Base-by-base conservation (phyloP, 306 rosid genomes). In the Quercus variabilis region DNA sequence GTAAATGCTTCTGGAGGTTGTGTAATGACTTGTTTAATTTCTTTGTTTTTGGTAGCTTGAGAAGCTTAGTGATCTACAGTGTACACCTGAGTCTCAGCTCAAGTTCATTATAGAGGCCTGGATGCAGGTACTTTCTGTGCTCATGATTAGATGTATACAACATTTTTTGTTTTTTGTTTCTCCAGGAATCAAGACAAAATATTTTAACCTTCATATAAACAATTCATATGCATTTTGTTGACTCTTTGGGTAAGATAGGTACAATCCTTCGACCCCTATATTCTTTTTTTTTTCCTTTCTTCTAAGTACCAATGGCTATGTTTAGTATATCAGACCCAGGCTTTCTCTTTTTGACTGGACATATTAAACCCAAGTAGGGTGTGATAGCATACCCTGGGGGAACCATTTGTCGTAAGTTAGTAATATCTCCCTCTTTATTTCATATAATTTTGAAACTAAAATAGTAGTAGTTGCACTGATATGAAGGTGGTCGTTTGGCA, bases 71-170 rank as follows among this genome's bases (percentile, higher is more conserved):
- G 96, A 94, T 80, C 84, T 72, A 49, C 98, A 92, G 83, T 90
- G 97, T 89, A 96, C 91, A 83, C 98, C 98, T 67, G 97, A 94
- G 85, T 90, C 98, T 55, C 98, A 94, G 87, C 93, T 94, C 30
- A 94, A 94, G 93, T 94, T 94, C 86, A 92, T 92, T 72, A 91
- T 94, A 33, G 98, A 94, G 84, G 98, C 98, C 73, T 94, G 98
- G 98, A 88, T 90, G 80, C 98, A 94, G 93, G 98, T 94, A 80
- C 38, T 26, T 75, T 57, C 58, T 51, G 74, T 74, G n/a, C 74
- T 51, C 73, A 78, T 38, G 79, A 77, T 58, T 17, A 17, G 21
- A 18, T 17, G 43, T 3, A 15, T 64, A 5, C 43, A 64, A 6
- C 17, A 26, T 64, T 64, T 3, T 23, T 59, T 59, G 5, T 21